Evolutionary conservation across 306 rosid species (phyloP), one percentile per base, ranked within the genome.

Genomic region (Corylus avellana): DNA sequence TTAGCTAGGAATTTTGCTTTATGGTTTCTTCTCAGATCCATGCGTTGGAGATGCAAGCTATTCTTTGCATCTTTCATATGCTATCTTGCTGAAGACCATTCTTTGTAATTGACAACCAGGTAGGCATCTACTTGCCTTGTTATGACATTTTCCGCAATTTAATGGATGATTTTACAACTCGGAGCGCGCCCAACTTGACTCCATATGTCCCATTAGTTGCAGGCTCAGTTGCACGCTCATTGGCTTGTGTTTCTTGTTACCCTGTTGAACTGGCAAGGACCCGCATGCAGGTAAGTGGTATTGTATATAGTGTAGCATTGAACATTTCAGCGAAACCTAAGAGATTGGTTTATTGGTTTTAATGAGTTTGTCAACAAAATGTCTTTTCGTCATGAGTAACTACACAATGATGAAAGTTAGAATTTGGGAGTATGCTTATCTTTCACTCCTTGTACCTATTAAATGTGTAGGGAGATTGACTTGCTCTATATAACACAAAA

Each of bases 101-200:
- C 32, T 50, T 72, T 82, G 75, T 54, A 3, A 17, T 70, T 82
- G 63, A 22, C 76, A 75, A 77, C 62, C 87, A 95, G 99, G 98
- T 95, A 77, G 99, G 98, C 75, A 95, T 95, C 78, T 95, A 95
- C 85, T 85, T 95, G 98, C 99, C 99, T 76, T 91, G 94, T 81
- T 95, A 95, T 84, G 99, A 95, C 71, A 74, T 93, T 73, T 91
- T 95, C 79, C 97, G 93, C 83, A 89, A 86, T 81, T 44, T 61
- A 72, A 86, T 95, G 96, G 96, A 93, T 85, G 93, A 90, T 50
- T 86, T 85, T 78, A 84, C 93, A 0, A 61, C 85, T 66, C 83
- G 70, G 64, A 91, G 88, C 83, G 86, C 94, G 78, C 94, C 98
- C 73, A 75, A n/a, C 66, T 81, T 92, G 81, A 89, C 94, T 25